A percentile compares a stretch with the other conserved stretches of the same genome.
phyloP scores from a whole-genome alignment of 345 rosid species.

The Balakata baccata region DNA sequence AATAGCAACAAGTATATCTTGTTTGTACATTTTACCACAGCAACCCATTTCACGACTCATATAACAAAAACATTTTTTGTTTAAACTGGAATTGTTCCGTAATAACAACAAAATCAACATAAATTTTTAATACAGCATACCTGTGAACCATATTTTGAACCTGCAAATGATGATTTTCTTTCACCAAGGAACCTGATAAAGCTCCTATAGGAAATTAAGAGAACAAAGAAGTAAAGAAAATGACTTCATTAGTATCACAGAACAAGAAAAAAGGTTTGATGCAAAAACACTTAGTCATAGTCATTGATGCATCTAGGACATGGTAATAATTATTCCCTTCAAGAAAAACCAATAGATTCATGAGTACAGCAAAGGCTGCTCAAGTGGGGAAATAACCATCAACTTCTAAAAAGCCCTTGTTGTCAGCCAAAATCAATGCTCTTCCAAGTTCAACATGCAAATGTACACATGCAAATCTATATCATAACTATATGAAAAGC shows the following conservation, averaged over 20 bases:
- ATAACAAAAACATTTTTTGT: too few species aligned
- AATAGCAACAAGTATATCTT: not conserved
- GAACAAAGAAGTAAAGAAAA: slow-evolving; percentile 17
- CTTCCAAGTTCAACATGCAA: not conserved
- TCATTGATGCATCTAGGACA: not conserved
- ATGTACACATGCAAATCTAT: not conserved
- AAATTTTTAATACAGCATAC: slow-evolving; percentile 30
- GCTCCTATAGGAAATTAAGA: slow-evolving; percentile 50
- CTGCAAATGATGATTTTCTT: slow-evolving; percentile 60
- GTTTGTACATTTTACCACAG: not conserved
- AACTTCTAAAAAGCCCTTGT: not conserved
- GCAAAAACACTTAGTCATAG: not conserved
- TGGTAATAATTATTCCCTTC: too few species aligned
- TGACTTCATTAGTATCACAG: slow-evolving; percentile 2
- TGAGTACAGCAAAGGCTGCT: not conserved
- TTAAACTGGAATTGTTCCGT: not conserved
- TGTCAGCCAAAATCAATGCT: not conserved
- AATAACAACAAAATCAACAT: not conserved
- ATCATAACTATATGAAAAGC: not conserved
- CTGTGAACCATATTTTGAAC: slow-evolving; percentile 83
- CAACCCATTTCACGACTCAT: not conserved
- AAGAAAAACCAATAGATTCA: not conserved
- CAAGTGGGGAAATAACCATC: not conserved
- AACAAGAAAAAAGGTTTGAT: slow-evolving; percentile 8
- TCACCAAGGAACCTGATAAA: slow-evolving; percentile 81